Base-by-base conservation (phyloP, 345 rosid genomes). In the Rhodamnia argentea region DNA sequence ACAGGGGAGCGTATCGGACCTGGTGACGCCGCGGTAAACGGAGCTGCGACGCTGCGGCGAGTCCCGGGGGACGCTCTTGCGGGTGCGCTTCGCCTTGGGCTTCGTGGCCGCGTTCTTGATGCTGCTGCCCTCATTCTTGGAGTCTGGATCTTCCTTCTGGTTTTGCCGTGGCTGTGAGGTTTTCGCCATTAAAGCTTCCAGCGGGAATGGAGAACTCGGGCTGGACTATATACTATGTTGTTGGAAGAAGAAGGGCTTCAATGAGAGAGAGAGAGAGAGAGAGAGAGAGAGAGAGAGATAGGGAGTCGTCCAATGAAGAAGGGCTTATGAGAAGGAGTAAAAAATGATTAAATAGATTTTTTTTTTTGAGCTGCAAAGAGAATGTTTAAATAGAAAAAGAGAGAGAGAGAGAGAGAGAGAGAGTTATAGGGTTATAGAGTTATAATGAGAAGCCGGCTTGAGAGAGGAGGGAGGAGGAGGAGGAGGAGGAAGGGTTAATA, bases 11-110 rank as follows among this genome's bases (percentile, higher is more conserved):
- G 10, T 6, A 13, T 70, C 20, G 37, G n/a, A 93, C 96, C 96
- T 93, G 5, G 96, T 94, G 74, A 94, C 96, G 6, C 96, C 95
- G 47, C 96, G 87, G 54, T 92, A 91, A 53, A 88, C 60, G 70
- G 96, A 94, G 92, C 94, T 94, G 10, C 96, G 94, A 81, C 86
- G 94, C 4, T 92, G 91, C 59, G 95, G 94, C 40, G 94, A 87
- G 82, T 92, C 91, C 8, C 94, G 87, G 2, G 92, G 94, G 29
- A 91, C 94, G 50, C 84, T 93, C 87, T 90, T 92, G 32, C 96
- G 87, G 1, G 91, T 89, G 37, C 95, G 89, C 88, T 92, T 94
- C 8, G 57, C 81, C 85, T 91, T 91, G 47, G 90, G 58, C 37
- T 54, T 55, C 3, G 51, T 32, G 20, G 14, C 29, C 12, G 50